A percentile compares a stretch with the other conserved stretches of the same genome.
Conservation (phyloP, 495 filamentous ascomycete genomes). For the Collariella sp. region DNA sequence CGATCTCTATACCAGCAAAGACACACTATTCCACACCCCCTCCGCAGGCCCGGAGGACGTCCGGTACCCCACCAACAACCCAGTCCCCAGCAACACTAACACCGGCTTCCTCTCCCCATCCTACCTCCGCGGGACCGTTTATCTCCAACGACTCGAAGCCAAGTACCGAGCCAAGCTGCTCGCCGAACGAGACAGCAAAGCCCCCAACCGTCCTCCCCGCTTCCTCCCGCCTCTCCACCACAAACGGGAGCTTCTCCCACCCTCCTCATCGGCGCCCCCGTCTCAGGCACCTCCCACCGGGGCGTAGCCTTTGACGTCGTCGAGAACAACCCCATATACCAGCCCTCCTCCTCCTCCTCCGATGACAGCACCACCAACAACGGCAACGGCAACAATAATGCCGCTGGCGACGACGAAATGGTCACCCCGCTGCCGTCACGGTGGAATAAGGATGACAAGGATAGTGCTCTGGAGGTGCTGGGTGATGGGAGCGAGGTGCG, state of each 20-base stretch:
- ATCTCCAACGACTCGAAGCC: constrained; percentile 64
- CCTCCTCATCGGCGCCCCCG: constrained; percentile 39
- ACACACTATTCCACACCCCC: constrained; percentile 20
- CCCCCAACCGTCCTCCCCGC: not conserved
- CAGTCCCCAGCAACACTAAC: constrained; percentile 20
- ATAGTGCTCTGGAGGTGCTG: constrained; percentile 60
- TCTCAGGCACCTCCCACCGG: constrained; percentile 51
- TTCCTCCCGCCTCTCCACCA: constrained; percentile 42
- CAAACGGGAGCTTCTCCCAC: constrained; percentile 47
- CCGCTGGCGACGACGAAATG: constrained; percentile 39
- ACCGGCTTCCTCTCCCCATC: constrained; percentile 63
- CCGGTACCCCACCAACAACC: constrained; percentile 11
- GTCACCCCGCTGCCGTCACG: constrained; percentile 64
- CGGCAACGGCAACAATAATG: constrained; percentile 33
- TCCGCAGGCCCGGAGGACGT: constrained; percentile 15
- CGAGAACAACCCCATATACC: constrained; percentile 47
- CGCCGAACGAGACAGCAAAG: constrained; percentile 23
- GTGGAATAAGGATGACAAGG: constrained; percentile 77
- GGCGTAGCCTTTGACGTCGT: constrained; percentile 82
- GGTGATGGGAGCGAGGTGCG: constrained; percentile 71
- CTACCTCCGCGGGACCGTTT: constrained; percentile 69
- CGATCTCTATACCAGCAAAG: constrained; percentile 37
- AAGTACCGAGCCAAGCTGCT: constrained; percentile 52
- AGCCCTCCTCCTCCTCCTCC: no score
- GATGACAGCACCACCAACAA: no score